phyloP scores from a whole-genome alignment of 2,329 filamentous ascomycete species.

The Monilinia polystroma region DNA sequence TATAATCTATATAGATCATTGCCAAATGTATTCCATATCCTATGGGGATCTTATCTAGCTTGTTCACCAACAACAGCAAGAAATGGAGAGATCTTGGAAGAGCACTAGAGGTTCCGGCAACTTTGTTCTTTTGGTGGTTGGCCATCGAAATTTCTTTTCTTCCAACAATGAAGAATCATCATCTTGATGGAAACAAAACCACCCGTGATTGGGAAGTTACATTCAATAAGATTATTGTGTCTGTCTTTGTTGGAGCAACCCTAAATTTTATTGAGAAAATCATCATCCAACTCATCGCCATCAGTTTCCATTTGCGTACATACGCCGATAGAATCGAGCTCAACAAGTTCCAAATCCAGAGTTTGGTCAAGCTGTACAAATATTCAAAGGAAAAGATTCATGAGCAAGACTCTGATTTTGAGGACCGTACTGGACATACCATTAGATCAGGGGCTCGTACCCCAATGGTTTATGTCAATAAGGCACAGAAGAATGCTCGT shows the following conservation, averaged over 20 bases:
- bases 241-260: constrained; percentile 74
- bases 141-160: constrained; percentile 82
- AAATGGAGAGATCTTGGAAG: constrained; percentile 91
- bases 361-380: constrained; percentile 61
- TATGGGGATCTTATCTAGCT: constrained; percentile 63
- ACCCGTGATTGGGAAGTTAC: constrained; percentile 69
- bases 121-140: constrained; percentile 89
- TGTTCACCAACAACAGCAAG: constrained; percentile 80
- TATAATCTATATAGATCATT: constrained; percentile 47
- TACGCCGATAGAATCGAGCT: constrained; percentile 88
- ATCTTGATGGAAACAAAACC: constrained; percentile 49
- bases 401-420: constrained; percentile 75
- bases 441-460: constrained; percentile 56
- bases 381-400: constrained; percentile 63
- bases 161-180: constrained; percentile 69
- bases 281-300: constrained; percentile 90
- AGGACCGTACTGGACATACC: constrained; percentile 45
- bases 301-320: constrained; percentile 86
- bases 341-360: constrained; percentile 85
- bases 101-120: constrained; percentile 79
- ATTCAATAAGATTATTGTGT: constrained; percentile 82
- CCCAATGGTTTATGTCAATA: constrained; percentile 68
- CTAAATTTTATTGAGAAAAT: constrained; percentile 91
- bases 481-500: constrained; percentile 70
- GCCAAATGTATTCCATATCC: constrained; percentile 63